Conservation (phyloP, 2,329 filamentous ascomycete species). For the Trichoderma endophyticum region DNA sequence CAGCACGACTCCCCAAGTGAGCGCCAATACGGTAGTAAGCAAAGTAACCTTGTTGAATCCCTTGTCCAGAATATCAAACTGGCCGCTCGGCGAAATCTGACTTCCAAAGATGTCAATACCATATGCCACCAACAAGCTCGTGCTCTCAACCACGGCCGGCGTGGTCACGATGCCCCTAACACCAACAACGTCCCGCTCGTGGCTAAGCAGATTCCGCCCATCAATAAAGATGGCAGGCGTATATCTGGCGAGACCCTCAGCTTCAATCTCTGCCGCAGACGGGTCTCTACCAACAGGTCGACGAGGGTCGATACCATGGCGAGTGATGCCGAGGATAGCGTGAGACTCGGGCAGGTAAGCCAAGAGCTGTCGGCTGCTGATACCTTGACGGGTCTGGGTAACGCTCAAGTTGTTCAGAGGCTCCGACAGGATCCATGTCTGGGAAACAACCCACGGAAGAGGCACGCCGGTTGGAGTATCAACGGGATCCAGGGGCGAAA, state of each 20-base stretch:
- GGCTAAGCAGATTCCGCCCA: conserved; percentile 74
- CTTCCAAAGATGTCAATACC: conserved; percentile 88
- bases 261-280: conserved; percentile 69
- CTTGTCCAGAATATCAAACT: conserved; percentile 90
- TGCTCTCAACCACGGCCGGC: conserved; percentile 85
- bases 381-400: conserved; percentile 87
- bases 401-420: conserved; percentile 78
- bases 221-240: conserved; percentile 76
- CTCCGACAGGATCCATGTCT: conserved; percentile 76
- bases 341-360: conserved; percentile 71
- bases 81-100: conserved; percentile 77
- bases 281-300: conserved; percentile 83
- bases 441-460: conserved; percentile 72
- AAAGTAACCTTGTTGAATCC: conserved; percentile 90
- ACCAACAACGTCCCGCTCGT: conserved; percentile 77
- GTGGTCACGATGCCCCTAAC: conserved; percentile 69
- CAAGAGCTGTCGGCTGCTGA: conserved; percentile 78
- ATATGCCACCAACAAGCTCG: conserved; percentile 82
- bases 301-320: conserved; percentile 76
- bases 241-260: conserved; percentile 78
- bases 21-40: conserved; percentile 75
- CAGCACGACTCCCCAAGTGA: conserved; percentile 71
- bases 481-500: conserved; percentile 71
- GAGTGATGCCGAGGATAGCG: conserved; percentile 75
- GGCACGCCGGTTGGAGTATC: conserved; percentile 52